These are phyloP conservation scores for Chrysoporthe puriensis DNA, from an alignment of 2,329 filamentous ascomycete genomes.

Conservation along the genomic window DNA sequence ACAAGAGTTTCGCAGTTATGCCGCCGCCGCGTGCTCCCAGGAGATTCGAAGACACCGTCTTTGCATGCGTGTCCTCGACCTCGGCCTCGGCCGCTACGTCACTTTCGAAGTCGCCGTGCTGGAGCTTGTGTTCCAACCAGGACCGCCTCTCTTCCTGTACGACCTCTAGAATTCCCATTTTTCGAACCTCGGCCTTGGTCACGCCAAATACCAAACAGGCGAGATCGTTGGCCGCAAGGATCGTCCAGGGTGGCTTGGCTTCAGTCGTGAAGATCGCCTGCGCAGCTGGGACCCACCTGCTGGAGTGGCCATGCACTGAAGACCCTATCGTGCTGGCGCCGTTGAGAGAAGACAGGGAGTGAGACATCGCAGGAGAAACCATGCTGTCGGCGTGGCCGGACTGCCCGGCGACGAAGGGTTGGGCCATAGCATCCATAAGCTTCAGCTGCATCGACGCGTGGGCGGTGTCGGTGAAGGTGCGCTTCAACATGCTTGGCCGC, in stretches of 20 bases:
- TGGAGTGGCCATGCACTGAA: slow-evolving; percentile 82
- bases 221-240: slow-evolving; percentile 92
- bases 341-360: slow-evolving; percentile 44
- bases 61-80: slow-evolving; percentile 38
- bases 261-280: slow-evolving; percentile 99
- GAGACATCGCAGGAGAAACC: slow-evolving; percentile 49
- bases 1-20: slow-evolving; percentile 85
- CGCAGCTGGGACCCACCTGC: slow-evolving; percentile 85
- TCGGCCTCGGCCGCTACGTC: slow-evolving; percentile 44
- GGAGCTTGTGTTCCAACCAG: slow-evolving; percentile 87
- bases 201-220: slow-evolving; percentile 99
- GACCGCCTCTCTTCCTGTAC: slow-evolving; percentile 85
- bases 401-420: slow-evolving; percentile 71
- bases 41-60: slow-evolving; percentile 50
- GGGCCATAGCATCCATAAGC: slow-evolving; percentile 81
- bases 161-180: slow-evolving; percentile 92
- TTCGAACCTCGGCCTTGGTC: slow-evolving; percentile 91
- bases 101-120: slow-evolving; percentile 59
- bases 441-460: slow-evolving; percentile 77
- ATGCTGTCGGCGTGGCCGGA: slow-evolving; percentile 40
- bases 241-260: slow-evolving; percentile 87
- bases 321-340: slow-evolving; percentile 56
- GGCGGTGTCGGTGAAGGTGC: slow-evolving; percentile 84
- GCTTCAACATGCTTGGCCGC: slow-evolving; percentile 68
- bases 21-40: slow-evolving; percentile 74